A percentile compares a stretch with the other conserved stretches of the same genome.
Evolutionary conservation across 768 basidiomycete genomes (phyloP).

Genomic region (Termitomyces eurrhizus): DNA sequence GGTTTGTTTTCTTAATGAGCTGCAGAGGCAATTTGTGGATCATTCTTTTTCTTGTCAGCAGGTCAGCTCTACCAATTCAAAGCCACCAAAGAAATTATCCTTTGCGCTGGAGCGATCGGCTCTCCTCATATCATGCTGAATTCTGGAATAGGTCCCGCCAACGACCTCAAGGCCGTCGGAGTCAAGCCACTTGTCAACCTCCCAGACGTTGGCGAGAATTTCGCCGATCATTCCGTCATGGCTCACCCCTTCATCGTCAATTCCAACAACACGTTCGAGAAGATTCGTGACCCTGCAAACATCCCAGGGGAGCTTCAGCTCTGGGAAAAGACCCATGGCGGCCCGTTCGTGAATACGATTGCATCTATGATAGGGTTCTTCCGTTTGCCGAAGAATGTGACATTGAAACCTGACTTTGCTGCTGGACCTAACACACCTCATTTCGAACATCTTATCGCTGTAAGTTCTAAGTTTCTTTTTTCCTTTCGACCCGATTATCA

Average conservation of each 20-base stretch:
- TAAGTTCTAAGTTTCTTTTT: not conserved
- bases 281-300: slow-evolving; percentile 4
- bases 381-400: slow-evolving; percentile 19
- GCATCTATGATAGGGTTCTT: slow-evolving; percentile 19
- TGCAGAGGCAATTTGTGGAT: not conserved
- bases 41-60: not conserved
- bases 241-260: slow-evolving; percentile 12
- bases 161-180: slow-evolving; percentile 15
- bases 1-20: not conserved
- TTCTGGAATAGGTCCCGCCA: slow-evolving; percentile 32
- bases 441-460: slow-evolving; percentile 10
- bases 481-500: not conserved
- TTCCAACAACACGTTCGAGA: slow-evolving; percentile 9
- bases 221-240: slow-evolving; percentile 30
- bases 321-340: slow-evolving; percentile 1
- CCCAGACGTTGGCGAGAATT: slow-evolving; percentile 34
- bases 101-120: slow-evolving; percentile 36
- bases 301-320: slow-evolving; percentile 3
- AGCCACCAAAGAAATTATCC: slow-evolving; percentile 52
- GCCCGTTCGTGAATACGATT: slow-evolving; percentile 12
- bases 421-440: slow-evolving; percentile 20
- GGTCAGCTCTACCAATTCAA: slow-evolving; percentile 10
- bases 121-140: slow-evolving; percentile 34
- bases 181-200: slow-evolving; percentile 23
- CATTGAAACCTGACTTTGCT: slow-evolving; percentile 21